Evolutionary conservation across 768 basidiomycete species (phyloP).

Genomic region (Mycena amicta): DNA sequence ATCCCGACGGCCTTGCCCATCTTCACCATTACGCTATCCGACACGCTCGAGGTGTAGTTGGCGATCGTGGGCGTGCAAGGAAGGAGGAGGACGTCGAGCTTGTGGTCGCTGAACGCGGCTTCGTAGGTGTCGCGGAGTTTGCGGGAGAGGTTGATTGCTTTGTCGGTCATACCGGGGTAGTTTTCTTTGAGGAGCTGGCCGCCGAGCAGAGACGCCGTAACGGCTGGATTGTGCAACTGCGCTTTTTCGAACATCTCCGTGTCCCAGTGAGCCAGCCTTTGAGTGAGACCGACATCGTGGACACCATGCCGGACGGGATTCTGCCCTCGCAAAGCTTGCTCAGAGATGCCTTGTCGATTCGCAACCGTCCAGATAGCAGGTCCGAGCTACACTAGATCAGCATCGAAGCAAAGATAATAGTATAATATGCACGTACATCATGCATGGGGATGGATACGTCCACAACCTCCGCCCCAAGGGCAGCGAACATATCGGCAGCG

Average conservation of each 20-base stretch:
- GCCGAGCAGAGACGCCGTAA: slow-evolving; percentile 10
- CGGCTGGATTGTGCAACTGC: slow-evolving; percentile 15
- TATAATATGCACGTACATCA: slow-evolving; percentile 14
- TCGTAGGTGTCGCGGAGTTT: slow-evolving; percentile 38
- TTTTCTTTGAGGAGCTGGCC: slow-evolving; percentile 14
- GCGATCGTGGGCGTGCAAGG: slow-evolving; percentile 40
- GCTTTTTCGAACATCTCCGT: slow-evolving; percentile 42
- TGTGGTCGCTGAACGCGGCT: slow-evolving; percentile 28
- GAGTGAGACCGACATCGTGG: slow-evolving; percentile 33
- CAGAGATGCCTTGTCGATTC: slow-evolving; percentile 17
- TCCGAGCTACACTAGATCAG: slow-evolving; percentile 6
- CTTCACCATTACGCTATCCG: slow-evolving; percentile 30
- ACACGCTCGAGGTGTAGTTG: slow-evolving; percentile 29
- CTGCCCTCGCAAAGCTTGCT: slow-evolving; percentile 21
- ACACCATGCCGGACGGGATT: slow-evolving; percentile 31
- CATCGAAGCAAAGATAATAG: not conserved
- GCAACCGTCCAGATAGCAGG: slow-evolving; percentile 14
- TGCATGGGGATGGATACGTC: slow-evolving; percentile 45
- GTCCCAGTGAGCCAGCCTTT: slow-evolving; percentile 37
- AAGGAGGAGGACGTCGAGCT: slow-evolving; percentile 36
- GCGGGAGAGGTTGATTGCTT: slow-evolving; percentile 40
- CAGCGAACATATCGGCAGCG: slow-evolving; percentile 36
- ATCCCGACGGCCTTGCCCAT: slow-evolving; percentile 31
- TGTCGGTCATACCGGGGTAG: slow-evolving; percentile 27
- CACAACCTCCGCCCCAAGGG: slow-evolving; percentile 41